Conservation (phyloP, 2,329 filamentous ascomycete species). For the Moelleriella libera region DNA sequence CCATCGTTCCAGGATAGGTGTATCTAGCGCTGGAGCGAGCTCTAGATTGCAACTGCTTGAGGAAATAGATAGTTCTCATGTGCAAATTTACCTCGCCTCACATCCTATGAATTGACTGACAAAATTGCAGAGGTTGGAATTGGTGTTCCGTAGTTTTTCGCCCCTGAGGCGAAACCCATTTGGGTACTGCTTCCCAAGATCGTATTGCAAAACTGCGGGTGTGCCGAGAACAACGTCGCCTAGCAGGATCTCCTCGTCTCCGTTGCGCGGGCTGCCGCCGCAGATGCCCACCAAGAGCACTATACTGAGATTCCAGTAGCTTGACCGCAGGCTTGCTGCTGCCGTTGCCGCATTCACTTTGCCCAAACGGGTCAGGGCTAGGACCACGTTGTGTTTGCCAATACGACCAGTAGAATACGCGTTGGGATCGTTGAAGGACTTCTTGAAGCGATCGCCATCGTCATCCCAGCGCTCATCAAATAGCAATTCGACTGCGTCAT, state of each 20-base stretch:
- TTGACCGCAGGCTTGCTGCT: conserved; percentile 14
- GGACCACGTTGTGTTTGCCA: conserved; percentile 12
- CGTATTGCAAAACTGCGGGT: conserved; percentile 14
- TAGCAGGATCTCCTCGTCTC: conserved; percentile 10
- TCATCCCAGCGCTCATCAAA: conserved; percentile 7
- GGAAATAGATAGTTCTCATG: conserved; percentile 4
- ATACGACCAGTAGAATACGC: conserved; percentile 11
- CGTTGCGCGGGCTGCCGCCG: conserved; percentile 15
- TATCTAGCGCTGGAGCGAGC: conserved; percentile 7
- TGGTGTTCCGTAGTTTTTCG: no score
- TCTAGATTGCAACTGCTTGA: conserved; percentile 3
- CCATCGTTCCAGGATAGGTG: conserved; percentile 11
- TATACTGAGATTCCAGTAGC: conserved; percentile 16
- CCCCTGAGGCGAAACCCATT: conserved; percentile 7
- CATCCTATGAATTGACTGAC: conserved; percentile 10
- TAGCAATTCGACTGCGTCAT: conserved; percentile 4
- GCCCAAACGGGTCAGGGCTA: conserved; percentile 12
- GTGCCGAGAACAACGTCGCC: conserved; percentile 18
- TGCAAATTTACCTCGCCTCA: background rate
- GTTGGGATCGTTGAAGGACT: conserved; percentile 6
- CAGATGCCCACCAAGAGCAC: conserved; percentile 24
- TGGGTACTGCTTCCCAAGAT: conserved; percentile 12
- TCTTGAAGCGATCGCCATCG: conserved; percentile 1
- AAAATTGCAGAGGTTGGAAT: conserved; percentile 11
- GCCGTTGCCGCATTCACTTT: conserved; percentile 13